These are phyloP conservation scores for Primulina huaijiensis DNA, from an alignment of 257 asterid genomes.

Conservation along the genomic window DNA sequence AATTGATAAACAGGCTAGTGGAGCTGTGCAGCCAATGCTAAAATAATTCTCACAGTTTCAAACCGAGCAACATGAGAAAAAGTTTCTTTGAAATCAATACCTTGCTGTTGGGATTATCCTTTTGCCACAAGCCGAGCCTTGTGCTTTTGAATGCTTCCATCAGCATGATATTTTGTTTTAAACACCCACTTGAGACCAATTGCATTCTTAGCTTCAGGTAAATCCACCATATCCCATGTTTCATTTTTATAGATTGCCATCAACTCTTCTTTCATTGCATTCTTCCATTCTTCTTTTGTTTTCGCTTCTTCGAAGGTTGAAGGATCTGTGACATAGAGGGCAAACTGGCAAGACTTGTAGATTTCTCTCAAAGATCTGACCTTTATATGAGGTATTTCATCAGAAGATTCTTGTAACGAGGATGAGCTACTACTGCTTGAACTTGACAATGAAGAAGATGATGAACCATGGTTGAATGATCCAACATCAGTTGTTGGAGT, in stretches of 20 bases:
- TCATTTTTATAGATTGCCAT: neutral
- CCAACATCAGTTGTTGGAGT: neutral
- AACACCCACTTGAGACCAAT: too few species aligned
- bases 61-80: neutral
- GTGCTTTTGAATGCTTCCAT: too few species aligned
- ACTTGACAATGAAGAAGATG: neutral
- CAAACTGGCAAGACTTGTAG: neutral
- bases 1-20: constrained; percentile 1
- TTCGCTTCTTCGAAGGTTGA: neutral
- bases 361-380: neutral
- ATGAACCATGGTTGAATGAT: neutral
- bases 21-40: too few species aligned
- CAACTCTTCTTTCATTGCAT: constrained; percentile 8
- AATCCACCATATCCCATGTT: too few species aligned
- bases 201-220: too few species aligned
- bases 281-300: neutral
- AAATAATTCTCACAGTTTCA: too few species aligned
- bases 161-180: too few species aligned
- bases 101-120: neutral
- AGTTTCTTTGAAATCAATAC: neutral
- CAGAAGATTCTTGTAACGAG: neutral
- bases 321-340: neutral
- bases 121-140: neutral
- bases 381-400: neutral
- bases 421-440: neutral